Evolutionary conservation across 257 asterid genomes (phyloP).

Genomic region (Solanum neorickii): DNA sequence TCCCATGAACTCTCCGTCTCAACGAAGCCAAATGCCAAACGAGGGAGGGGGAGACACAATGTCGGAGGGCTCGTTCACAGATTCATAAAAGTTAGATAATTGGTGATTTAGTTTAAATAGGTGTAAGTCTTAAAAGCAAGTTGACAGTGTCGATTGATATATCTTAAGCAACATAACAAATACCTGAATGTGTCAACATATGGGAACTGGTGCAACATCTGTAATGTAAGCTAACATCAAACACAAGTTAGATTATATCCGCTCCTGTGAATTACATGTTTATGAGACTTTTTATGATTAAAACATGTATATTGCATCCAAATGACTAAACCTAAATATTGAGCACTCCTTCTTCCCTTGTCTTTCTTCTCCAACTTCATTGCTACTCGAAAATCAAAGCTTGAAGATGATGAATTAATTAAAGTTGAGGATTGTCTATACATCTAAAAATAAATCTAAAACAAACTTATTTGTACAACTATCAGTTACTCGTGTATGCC

Average conservation of each 20-base stretch:
- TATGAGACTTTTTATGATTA: not conserved
- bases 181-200: not conserved
- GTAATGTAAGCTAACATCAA: not conserved
- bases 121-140: not conserved
- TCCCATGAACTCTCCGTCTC: no score
- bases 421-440: not conserved
- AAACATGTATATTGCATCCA: not conserved
- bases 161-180: no score
- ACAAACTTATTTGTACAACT: not conserved
- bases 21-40: no score
- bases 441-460: not conserved
- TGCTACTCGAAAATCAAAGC: not conserved
- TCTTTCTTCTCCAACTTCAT: not conserved
- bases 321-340: not conserved
- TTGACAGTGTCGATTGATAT: not conserved
- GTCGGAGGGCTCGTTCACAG: no score
- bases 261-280: accelerated
- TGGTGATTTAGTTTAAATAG: no score
- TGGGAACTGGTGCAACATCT: not conserved
- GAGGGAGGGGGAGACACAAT: no score
- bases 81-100: no score
- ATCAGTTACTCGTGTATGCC: not conserved
- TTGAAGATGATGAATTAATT: not conserved
- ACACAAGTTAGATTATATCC: not conserved
- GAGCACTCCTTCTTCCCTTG: not conserved